These are phyloP conservation scores for Stygiomarasmius scandens DNA, from an alignment of 1,284 basidiomycete species.

Conservation along the genomic window DNA sequence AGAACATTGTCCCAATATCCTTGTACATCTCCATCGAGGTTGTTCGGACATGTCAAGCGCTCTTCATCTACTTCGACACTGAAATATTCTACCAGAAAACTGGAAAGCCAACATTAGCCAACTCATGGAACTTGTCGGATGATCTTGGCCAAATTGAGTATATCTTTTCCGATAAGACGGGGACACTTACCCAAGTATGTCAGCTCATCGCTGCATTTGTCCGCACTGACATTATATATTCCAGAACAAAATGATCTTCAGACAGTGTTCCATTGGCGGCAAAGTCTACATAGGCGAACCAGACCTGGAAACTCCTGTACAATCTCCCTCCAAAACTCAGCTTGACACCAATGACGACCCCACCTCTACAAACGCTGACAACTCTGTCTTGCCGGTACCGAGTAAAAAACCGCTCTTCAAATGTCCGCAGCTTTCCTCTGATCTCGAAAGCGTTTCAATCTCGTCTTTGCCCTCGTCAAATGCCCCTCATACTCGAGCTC, in stretches of 20 bases:
- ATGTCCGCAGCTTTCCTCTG: constrained; percentile 47
- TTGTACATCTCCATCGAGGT: constrained; percentile 96
- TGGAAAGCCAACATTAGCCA: constrained; percentile 77
- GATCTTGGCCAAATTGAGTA: constrained; percentile 97
- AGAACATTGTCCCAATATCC: constrained; percentile 96
- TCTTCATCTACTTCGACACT: constrained; percentile 92
- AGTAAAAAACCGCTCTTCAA: constrained; percentile 47
- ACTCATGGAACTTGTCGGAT: constrained; percentile 96
- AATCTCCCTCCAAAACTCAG: constrained; percentile 5
- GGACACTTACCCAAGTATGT: constrained; percentile 85
- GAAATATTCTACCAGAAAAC: constrained; percentile 87
- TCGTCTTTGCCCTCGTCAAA: constrained; percentile 45
- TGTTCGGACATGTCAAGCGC: constrained; percentile 84
- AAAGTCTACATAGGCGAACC: constrained; percentile 74
- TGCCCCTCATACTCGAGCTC: constrained; percentile 66
- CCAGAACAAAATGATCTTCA: constrained; percentile 96
- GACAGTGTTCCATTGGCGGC: constrained; percentile 89
- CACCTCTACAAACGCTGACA: constrained; percentile 18
- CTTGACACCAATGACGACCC: constrained; percentile 32
- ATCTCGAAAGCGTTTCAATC: constrained; percentile 24
- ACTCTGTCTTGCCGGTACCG: not conserved
- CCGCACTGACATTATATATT: not conserved
- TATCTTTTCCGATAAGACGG: constrained; percentile 97
- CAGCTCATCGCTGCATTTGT: not conserved
- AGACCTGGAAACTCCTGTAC: constrained; percentile 30